Percentiles rank a stretch among this genome's conserved stretches.
Conservation (phyloP, 495 filamentous ascomycete genomes). For the Trichoderma orchidacearum region DNA sequence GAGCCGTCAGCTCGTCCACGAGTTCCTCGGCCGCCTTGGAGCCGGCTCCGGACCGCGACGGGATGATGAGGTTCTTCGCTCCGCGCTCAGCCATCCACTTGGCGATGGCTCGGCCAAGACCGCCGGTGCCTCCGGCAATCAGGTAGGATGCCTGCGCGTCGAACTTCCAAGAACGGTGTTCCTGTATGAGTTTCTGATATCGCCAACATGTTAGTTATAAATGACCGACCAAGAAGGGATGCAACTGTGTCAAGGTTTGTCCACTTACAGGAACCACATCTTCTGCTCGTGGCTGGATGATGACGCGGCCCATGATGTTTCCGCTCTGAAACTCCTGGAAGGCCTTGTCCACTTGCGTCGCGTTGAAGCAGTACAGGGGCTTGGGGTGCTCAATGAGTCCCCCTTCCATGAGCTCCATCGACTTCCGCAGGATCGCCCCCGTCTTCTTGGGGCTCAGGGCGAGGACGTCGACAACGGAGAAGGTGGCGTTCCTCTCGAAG, state of each 20-base stretch:
- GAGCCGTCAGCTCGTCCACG: conserved; percentile 9
- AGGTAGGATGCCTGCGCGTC: conserved; percentile 33
- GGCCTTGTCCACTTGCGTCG: conserved; percentile 29
- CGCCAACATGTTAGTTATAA: conserved; percentile 13
- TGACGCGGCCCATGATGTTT: conserved; percentile 37
- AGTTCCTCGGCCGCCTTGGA: conserved; percentile 8
- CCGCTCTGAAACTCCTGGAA: conserved; percentile 27
- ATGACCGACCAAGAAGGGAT: conserved; percentile 13
- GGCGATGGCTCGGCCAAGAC: conserved; percentile 40
- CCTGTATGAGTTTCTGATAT: conserved; percentile 2
- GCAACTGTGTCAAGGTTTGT: conserved; percentile 3
- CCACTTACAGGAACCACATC: conserved; percentile 16
- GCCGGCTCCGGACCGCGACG: conserved; percentile 32
- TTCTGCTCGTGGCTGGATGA: conserved; percentile 19
- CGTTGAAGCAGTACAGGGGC: conserved; percentile 22
- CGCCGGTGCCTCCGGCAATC: conserved; percentile 41
- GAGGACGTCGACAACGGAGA: conserved; percentile 23
- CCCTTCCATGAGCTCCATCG: conserved; percentile 8
- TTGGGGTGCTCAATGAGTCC: conserved; percentile 9
- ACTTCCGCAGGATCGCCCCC: conserved; percentile 6
- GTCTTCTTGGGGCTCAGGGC: conserved; percentile 7
- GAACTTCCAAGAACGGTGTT: conserved; percentile 10
- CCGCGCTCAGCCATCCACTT: conserved; percentile 39
- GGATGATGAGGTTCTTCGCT: conserved; percentile 36
- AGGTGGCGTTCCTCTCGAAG: conserved; percentile 25